Evolutionary conservation across 768 basidiomycete species (phyloP), one percentile per base, ranked within the genome.

Genomic region (Trametes villosa): DNA sequence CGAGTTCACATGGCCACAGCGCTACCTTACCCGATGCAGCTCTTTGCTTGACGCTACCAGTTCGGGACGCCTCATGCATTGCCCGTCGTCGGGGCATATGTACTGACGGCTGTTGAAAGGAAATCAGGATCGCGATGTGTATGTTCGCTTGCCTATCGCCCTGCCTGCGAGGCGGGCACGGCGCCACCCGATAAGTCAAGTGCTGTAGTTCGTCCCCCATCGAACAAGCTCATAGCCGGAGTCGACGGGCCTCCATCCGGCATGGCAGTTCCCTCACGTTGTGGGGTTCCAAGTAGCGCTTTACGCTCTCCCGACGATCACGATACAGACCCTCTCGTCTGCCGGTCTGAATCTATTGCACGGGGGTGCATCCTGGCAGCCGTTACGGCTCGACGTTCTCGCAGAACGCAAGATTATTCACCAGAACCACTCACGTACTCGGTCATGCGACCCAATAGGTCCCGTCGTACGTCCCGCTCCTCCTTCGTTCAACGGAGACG

Each of bases 201-300:
- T 55, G 36, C 60, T 61, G 60, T 61, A 22, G 60, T 61, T 61
- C 47, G 45, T 15, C 47, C 36, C 59, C 38, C 57, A 27, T 59
- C 50, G 41, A 33, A 51, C 22, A 52, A 46, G 30, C 30, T 53
- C 29, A 9, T 11, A n/a, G 29, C n/a, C 44, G 42, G 30, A 24
- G 33, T 26, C 12, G 30, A 33, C 33, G 30, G 30, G 36, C 40
- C 24, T 42, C 27, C n/a, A n/a, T n/a, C n/a, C n/a, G n/a, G n/a
- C n/a, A n/a, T n/a, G n/a, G n/a, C n/a, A n/a, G n/a, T n/a, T n/a
- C n/a, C n/a, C n/a, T n/a, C n/a, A n/a, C n/a, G n/a, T n/a, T n/a
- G n/a, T n/a, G n/a, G n/a, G n/a, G n/a, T n/a, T n/a, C n/a, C n/a
- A n/a, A n/a, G 20, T 42, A 20, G 8, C 11, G 27, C 26, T 46